Conservation (phyloP, 2,329 filamentous ascomycete genomes). For the Chrysoporthe puriensis region DNA sequence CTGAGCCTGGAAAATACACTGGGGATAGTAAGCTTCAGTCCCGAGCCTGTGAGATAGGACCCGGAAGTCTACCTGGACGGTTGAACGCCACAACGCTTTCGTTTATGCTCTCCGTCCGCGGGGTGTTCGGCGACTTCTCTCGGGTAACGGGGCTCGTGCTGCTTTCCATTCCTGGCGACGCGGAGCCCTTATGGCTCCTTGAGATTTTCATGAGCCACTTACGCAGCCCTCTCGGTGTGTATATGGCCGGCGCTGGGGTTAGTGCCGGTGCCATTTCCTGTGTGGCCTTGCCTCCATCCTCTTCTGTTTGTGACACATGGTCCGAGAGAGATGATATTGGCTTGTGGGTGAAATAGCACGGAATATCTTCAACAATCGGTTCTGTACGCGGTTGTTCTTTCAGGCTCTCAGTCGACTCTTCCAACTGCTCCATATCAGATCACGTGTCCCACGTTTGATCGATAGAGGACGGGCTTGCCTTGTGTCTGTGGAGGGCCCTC, state of each 20-base stretch:
- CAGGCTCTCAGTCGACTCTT: neutral
- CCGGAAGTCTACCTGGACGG: constrained; percentile 10
- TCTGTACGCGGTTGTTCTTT: neutral
- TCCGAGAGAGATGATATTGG: neutral
- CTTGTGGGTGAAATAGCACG: constrained; percentile 21
- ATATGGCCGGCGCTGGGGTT: neutral
- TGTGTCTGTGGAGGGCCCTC: constrained; percentile 12
- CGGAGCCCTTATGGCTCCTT: neutral
- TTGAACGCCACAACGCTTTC: constrained; percentile 1
- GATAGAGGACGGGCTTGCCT: constrained; percentile 6
- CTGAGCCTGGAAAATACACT: constrained; percentile 9
- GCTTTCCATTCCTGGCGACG: neutral
- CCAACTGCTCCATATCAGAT: constrained; percentile 12
- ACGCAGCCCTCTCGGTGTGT: constrained; percentile 6
- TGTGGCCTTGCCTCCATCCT: neutral
- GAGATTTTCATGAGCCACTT: constrained; percentile 21
- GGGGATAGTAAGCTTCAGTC: neutral
- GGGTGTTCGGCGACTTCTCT: neutral
- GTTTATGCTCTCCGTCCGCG: neutral
- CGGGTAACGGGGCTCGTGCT: neutral
- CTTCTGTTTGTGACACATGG: neutral
- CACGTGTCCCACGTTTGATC: neutral
- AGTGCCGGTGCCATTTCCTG: neutral
- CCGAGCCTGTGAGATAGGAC: neutral
- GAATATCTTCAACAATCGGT: neutral